Evolutionary conservation across 768 basidiomycete genomes (phyloP), one percentile per base, ranked within the genome.

Genomic region (Lactifluus pinguis): DNA sequence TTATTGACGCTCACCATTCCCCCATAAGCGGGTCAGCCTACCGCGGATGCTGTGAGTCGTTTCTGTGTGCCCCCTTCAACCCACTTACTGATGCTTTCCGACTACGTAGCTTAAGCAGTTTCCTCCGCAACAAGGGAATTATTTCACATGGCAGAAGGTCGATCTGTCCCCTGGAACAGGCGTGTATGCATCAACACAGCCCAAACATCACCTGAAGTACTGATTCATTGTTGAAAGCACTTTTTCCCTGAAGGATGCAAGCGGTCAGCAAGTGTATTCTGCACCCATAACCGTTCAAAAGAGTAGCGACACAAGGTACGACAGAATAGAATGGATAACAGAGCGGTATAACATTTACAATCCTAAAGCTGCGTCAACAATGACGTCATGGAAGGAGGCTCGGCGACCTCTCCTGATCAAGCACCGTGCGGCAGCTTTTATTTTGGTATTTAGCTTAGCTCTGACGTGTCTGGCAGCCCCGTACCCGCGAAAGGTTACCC

Each of bases 191-290:
- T 34, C 51, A 34, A 39, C 25, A 25, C 25, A 29, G 41, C 9
- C 39, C 11, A 52, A 61, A 42, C 38, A n/a, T 45, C 39, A n/a
- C 30, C 5, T 6, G 25, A 32, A 41, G 41, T 30, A 41, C 38
- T 65, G 9, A 68, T 38, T 8, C 29, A 41, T 36, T 14, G 3
- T 19, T 64, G 13, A 53, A 42, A 89, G 87, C 65, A 79, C 80
- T n/a, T 65, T 81, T 38, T 68, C 68, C 13, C 60, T 86, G 64
- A 85, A 83, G 72, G 87, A 89, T 63, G 72, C 71, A 67, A 80
- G 80, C 14, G 87, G 87, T 15, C 15, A 68, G 1, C 69, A 66
- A 9, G 80, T 76, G 7, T 89, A 76, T 72, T 80, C 81, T 14
- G 80, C 81, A 53, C 72, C 74, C 2, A 73, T 83, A 36, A 80